phyloP scores from a whole-genome alignment of 2,329 filamentous ascomycete species.

The Calonectria multiphialidica region DNA sequence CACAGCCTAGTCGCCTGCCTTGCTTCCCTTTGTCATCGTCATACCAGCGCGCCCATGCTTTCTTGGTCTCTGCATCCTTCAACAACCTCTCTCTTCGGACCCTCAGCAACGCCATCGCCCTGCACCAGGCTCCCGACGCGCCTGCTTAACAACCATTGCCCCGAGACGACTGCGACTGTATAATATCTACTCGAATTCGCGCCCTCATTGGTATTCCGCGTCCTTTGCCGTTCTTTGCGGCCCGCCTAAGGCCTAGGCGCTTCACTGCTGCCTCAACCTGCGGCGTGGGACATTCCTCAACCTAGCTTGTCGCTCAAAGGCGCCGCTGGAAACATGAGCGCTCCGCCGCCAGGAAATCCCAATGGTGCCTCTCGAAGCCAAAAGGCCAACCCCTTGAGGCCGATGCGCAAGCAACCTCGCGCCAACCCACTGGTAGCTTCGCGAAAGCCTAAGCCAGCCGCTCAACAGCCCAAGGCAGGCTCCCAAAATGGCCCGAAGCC shows the following conservation, averaged over 20 bases:
- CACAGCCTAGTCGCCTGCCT: slow-evolving; percentile 28
- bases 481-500: slow-evolving; percentile 46
- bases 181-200: not conserved
- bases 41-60: slow-evolving; percentile 29
- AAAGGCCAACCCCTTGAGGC: slow-evolving; percentile 53
- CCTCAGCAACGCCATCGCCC: slow-evolving; percentile 19
- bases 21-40: slow-evolving; percentile 42
- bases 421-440: slow-evolving; percentile 76
- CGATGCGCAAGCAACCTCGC: slow-evolving; percentile 56
- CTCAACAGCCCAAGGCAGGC: slow-evolving; percentile 34
- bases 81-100: slow-evolving; percentile 28
- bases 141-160: not conserved
- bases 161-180: slow-evolving; percentile 6
- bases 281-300: slow-evolving; percentile 13
- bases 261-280: slow-evolving; percentile 28
- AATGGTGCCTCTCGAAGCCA: slow-evolving; percentile 48
- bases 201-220: not conserved
- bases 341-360: slow-evolving; percentile 50
- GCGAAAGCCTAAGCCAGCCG: slow-evolving; percentile 51
- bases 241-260: slow-evolving; percentile 9
- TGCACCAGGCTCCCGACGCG: not conserved
- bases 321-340: slow-evolving; percentile 55
- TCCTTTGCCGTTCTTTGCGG: not conserved
- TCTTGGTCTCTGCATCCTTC: slow-evolving; percentile 19
- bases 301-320: not conserved